Base-by-base conservation (phyloP, 2,329 filamentous ascomycete genomes). In the Scedosporium dehoogii region DNA sequence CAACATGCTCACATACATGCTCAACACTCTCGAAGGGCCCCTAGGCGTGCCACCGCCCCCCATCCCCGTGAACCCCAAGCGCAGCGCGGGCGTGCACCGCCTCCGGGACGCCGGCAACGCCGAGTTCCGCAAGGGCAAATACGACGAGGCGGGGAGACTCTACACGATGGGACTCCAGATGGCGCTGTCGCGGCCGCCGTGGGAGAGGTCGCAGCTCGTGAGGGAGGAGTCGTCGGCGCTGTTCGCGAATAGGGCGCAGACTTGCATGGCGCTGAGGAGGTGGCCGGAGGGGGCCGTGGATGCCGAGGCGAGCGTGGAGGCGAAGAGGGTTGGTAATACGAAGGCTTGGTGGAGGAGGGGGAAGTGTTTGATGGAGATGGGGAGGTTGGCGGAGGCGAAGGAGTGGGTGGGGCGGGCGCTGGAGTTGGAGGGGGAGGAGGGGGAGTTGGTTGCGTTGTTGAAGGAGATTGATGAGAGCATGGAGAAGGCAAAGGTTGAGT, bases 311-410 rank as follows among this genome's bases (percentile, higher is more conserved):
- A 94, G 90, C 72, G 88, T 96, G 53, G 92, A 96, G 79, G 87
- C 91, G 65, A 92, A 93, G 81, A 84, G 86, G 67, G 83, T 88
- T 51, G 92, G 89, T 46, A 97, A 99, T 74, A 86, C 90, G 1
- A 97, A 97, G 84, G 92, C 87, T 0, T 97, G 93, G 91, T 97
- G 91, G 88, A 81, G 94, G 65, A 81, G 90, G 65, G 94, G 90
- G 9, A 86, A 86, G 77, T 96, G 91, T 72, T 75, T 97, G 71
- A 76, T 88, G 67, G 94, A 99, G 84, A 97, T 97, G 94, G 89
- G 89, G 1, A 76, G 93, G 64, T 76, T 90, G 70, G 86, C 90
- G 62, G 93, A 97, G 83, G 92, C 92, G 1, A 80, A 80, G 69
- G 85, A 87, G 66, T 96, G 92, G 85, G 82, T 96, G 48, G 82